Base-by-base conservation (phyloP, 495 filamentous ascomycete species). In the Geoglossum glabrum region DNA sequence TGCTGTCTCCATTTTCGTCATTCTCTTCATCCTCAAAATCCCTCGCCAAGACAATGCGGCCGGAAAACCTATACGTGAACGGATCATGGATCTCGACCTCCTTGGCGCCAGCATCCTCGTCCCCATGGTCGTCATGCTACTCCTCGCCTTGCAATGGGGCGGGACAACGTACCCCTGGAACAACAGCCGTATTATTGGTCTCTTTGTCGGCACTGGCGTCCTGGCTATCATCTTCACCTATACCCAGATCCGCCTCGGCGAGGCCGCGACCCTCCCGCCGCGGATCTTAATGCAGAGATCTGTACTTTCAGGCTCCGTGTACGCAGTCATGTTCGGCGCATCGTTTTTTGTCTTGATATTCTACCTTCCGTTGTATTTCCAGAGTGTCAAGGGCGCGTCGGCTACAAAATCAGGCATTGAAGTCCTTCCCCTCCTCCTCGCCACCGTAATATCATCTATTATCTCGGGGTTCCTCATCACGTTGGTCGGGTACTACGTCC, bases 281-380 rank as follows among this genome's bases (percentile, higher is more conserved):
- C 52, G 58, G 1, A 60, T 60, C 30, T 34, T 60, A 8, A 15
- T 10, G 26, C 58, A 60, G 59, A 26, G 58, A n/a, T 40, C 30
- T 25, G 40, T 60, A 4, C 0, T 21, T 3, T 27, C 58, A 1
- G 58, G 57, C 4, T 13, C 28, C 2, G 9, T 38, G 15, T 60
- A 60, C 54, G n/a, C 58, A 15, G 26, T 59, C 15, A 60, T 55
- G 55, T 31, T 33, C 19, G 52, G 58, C 57, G 58, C 58, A 1
- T 17, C 15, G 1, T 47, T 47, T 13, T 27, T 60, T 8, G 54
- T 49, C 2, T 23, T 70, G 45, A 60, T 82, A 19, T 86, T 82
- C 64, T 83, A 77, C 59, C 65, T 87, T 1, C 83, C 83, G 0
- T 72, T 87, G 36, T 89, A 82, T 83, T 87, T 90, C 69, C 86